phyloP scores from a whole-genome alignment of 768 basidiomycete species.

The Psilocybe cubensis region DNA sequence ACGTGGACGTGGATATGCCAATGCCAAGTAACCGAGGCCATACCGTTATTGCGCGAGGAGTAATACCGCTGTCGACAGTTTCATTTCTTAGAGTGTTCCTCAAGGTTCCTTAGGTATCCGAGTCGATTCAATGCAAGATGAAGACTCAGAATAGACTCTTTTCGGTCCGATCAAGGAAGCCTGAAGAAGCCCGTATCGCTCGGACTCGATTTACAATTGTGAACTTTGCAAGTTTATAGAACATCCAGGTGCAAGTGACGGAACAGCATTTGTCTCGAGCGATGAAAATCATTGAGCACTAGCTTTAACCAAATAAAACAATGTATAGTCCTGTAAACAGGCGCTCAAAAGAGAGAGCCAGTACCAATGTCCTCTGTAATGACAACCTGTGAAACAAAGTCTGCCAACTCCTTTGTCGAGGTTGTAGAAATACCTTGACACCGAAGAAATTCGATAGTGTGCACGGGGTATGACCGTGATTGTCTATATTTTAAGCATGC shows the following conservation, averaged over 20 bases:
- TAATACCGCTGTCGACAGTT: neutral
- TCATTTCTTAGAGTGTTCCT: too few relatives aligned
- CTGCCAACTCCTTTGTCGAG: neutral
- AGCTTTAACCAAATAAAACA: too few relatives aligned
- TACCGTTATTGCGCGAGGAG: neutral
- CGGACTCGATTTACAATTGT: neutral
- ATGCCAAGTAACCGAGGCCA: neutral
- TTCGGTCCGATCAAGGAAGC: neutral
- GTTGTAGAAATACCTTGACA: constrained; percentile 25
- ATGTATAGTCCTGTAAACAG: neutral
- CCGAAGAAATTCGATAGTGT: constrained; percentile 28
- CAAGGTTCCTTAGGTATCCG: too few relatives aligned
- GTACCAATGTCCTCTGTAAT: neutral
- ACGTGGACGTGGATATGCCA: neutral
- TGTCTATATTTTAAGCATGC: constrained; percentile 18
- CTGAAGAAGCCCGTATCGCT: neutral
- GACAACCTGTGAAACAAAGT: neutral
- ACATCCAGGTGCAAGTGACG: neutral
- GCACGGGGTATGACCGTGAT: constrained; percentile 15
- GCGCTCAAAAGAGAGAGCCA: neutral
- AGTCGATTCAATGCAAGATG: too few relatives aligned
- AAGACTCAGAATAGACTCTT: too few relatives aligned
- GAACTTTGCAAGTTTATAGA: neutral
- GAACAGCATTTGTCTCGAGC: neutral
- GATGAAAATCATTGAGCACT: neutral